Evolutionary conservation across 768 basidiomycete genomes (phyloP), one percentile per base, ranked within the genome.

Genomic region (Neoboletus subvelutipes): DNA sequence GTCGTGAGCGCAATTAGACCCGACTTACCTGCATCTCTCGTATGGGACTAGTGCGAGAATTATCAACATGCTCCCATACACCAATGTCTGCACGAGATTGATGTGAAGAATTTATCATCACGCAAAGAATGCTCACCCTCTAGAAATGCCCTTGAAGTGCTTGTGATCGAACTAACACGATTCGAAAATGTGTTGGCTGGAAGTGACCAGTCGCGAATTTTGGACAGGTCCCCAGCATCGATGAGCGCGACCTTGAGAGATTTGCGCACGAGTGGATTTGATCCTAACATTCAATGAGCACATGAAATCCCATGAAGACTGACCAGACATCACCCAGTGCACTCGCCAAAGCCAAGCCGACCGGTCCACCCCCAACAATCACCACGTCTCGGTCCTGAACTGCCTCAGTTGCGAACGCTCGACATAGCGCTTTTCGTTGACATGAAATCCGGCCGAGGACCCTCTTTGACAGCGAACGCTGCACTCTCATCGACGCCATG

Each of bases 361-460:
- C 92, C 26, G 93, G 94, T 2, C 95, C 96, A 28, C 92, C 97
- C 18, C 97, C 96, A 26, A 98, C 92, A 64, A 98, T 90, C 22
- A 96, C 91, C 34, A 98, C 80, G 70, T 98, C 97, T 61, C 82
- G 86, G 37, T 90, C 82, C 57, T 82, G 75, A 28, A 71, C 52
- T 10, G 56, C 48, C 17, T 55, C 52, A 24, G 62, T 63, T 45
- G 61, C 55, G 20, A 64, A 73, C 11, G 60, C 24, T 51, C 67
- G 64, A 24, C 42, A 20, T 12, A 33, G 37, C 9, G 31, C 26
- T 11, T 34, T 55, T 47, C 48, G 59, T 53, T 31, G 57, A 47
- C 61, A 39, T 17, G 41, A 45, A 24, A 53, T 33, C n/a, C 24
- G 50, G 18, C 33, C 4, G 12, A 57, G 43, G 45, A 61, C 26